Base-by-base conservation (phyloP, 2,329 filamentous ascomycete species). In the Huntiella decipiens region DNA sequence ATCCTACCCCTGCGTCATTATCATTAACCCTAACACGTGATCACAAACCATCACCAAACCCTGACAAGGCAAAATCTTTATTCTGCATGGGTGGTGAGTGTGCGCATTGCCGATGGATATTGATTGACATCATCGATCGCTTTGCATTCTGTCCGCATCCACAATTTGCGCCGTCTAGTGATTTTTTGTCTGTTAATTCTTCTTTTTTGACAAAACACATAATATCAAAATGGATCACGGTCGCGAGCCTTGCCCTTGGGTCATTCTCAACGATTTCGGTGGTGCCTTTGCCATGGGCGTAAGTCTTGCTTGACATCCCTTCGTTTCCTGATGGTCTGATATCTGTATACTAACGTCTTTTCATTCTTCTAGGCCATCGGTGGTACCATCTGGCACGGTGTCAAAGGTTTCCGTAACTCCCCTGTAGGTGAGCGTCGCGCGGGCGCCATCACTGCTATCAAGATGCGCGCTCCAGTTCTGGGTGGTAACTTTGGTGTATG, bases 401-500 rank as follows among this genome's bases (percentile, higher is more conserved):
- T 95, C 53, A 98, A 98, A 68, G 91, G 87, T 50, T 91, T 85
- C 66, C 71, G 86, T 60, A 92, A 84, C 66, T 83, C 78, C 49
- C 83, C 83, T 34, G 85, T 93, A 62, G 91, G 91, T 61, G 91
- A 98, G 70, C 77, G 91, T 61, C 75, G 88, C 62, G 88, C 96
- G 70, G 91, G 91, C 61, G 84, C 91, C 55, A 73, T 98, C 65
- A 95, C 88, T 56, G 91, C 91, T 50, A 86, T 98, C 66, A 98
- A 98, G 72, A 87, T 91, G 60, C 82, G 91, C 60, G 91, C 91
- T 37, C 91, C 91, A 2, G 88, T 96, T 32, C 74, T 96, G 41
- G 91, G 91, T 58, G 91, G 91, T 57, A 98, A 98, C 70, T 98
- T 96, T 57, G 88, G 88, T 56, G 85, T 93, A 48, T 96, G 91